Evolutionary conservation across 306 rosid species (phyloP).

Genomic region (Trifolium fragiferum): DNA sequence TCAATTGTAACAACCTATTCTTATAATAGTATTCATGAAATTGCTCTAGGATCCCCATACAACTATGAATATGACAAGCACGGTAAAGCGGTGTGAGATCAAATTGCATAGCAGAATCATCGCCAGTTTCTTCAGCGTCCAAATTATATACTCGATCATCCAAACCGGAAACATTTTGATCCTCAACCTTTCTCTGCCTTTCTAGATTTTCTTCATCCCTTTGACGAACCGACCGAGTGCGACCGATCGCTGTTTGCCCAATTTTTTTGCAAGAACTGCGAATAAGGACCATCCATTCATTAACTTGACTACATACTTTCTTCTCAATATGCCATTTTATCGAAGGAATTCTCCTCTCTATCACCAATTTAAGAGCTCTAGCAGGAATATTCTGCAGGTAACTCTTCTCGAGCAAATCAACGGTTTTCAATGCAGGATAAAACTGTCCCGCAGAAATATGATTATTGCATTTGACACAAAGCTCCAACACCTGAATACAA

Average conservation of each 20-base stretch:
- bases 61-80: slow-evolving; percentile 86
- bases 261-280: slow-evolving; percentile 81
- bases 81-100: slow-evolving; percentile 92
- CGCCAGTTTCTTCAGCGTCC: slow-evolving; percentile 73
- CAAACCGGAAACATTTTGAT: slow-evolving; percentile 48
- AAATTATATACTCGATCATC: slow-evolving; percentile 62
- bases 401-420: slow-evolving; percentile 80
- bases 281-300: slow-evolving; percentile 90
- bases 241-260: slow-evolving; percentile 83
- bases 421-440: slow-evolving; percentile 80
- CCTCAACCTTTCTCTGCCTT: slow-evolving; percentile 73
- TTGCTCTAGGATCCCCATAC: slow-evolving; percentile 79
- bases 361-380: slow-evolving; percentile 63
- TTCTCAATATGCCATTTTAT: slow-evolving; percentile 82
- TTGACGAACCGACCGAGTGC: slow-evolving; percentile 69
- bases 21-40: slow-evolving; percentile 82
- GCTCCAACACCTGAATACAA: slow-evolving; percentile 79
- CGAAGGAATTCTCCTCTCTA: slow-evolving; percentile 73
- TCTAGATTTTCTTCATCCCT: slow-evolving; percentile 82
- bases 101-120: slow-evolving; percentile 71
- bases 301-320: slow-evolving; percentile 76
- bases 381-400: slow-evolving; percentile 67
- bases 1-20: slow-evolving; percentile 87
- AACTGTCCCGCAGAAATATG: slow-evolving; percentile 74
- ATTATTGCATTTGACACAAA: slow-evolving; percentile 83